phyloP scores from a whole-genome alignment of 768 basidiomycete genomes.

The Baorangia bicolor region DNA sequence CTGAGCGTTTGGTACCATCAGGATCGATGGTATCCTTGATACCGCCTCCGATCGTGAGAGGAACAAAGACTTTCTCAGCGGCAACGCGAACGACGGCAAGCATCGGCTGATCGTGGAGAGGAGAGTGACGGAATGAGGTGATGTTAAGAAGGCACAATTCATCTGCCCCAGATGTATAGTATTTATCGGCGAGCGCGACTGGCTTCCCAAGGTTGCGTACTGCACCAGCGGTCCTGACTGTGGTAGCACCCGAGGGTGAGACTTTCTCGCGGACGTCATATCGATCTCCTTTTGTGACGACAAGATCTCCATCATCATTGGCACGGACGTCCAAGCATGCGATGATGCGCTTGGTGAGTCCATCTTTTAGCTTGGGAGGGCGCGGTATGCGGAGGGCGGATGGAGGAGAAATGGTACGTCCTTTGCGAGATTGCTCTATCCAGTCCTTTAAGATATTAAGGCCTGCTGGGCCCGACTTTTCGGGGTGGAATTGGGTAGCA shows the following conservation, averaged over 20 bases:
- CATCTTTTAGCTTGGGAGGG: slow-evolving; percentile 49
- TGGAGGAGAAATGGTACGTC: slow-evolving; percentile 35
- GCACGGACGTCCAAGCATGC: slow-evolving; percentile 98
- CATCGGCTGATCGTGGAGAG: slow-evolving; percentile 97
- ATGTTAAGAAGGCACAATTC: slow-evolving; percentile 98
- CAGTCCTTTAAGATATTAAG: slow-evolving; percentile 77
- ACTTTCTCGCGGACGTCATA: slow-evolving; percentile 93
- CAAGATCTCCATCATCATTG: slow-evolving; percentile 94
- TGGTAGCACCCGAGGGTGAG: slow-evolving; percentile 21
- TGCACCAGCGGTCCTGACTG: slow-evolving; percentile 57
- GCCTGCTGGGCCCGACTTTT: slow-evolving; percentile 92
- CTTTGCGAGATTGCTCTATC: slow-evolving; percentile 58
- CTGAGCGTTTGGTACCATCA: slow-evolving; percentile 82
- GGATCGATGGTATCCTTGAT: slow-evolving; percentile 97
- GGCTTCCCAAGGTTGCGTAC: slow-evolving; percentile 99
- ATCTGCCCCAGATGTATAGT: slow-evolving; percentile 88
- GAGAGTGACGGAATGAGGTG: slow-evolving; percentile 97
- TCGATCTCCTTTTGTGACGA: slow-evolving; percentile 99
- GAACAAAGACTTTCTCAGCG: slow-evolving; percentile 89
- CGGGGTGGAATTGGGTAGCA: slow-evolving; percentile 96
- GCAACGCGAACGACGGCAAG: slow-evolving; percentile 90
- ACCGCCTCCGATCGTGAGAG: slow-evolving; percentile 97
- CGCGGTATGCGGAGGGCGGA: slow-evolving; percentile 30
- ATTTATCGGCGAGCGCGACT: slow-evolving; percentile 82
- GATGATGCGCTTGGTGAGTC: slow-evolving; percentile 90